Percentiles rank a stretch among this genome's conserved stretches.
phyloP scores from a whole-genome alignment of 176 grass and related monocot genomes.

The Metroxylon sagu region DNA sequence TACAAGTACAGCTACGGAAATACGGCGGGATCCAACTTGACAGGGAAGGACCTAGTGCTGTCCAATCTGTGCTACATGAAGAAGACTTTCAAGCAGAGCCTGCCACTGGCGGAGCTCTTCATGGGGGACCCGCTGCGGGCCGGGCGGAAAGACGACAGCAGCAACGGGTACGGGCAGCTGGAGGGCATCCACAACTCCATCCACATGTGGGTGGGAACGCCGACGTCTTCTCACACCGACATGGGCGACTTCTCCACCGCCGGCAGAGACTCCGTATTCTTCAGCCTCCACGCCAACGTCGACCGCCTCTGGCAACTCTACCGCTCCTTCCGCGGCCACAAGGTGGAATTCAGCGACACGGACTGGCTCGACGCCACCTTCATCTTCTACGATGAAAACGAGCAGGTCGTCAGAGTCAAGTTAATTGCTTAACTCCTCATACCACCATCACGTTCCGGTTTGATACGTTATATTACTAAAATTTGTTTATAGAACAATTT shows the following conservation, averaged over 20 bases:
- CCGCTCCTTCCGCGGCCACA: slow-evolving; percentile 1
- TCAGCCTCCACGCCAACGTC: slow-evolving; percentile 13
- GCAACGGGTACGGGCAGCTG: not conserved
- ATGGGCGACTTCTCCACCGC: slow-evolving; percentile 18
- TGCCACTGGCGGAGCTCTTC: slow-evolving; percentile 11
- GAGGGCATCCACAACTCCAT: slow-evolving; percentile 10
- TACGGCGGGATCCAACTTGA: too few species aligned
- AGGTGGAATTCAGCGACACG: not conserved
- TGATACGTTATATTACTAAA: too few species aligned
- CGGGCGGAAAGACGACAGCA: not conserved
- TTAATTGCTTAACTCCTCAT: not conserved
- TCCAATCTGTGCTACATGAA: not conserved
- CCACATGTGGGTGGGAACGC: slow-evolving; percentile 7
- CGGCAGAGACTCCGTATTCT: slow-evolving; percentile 3
- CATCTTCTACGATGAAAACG: slow-evolving; percentile 6
- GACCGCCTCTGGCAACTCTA: slow-evolving; percentile 19
- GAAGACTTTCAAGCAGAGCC: slow-evolving; percentile 7
- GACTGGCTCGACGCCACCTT: slow-evolving; percentile 20
- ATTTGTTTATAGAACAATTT: too few species aligned
- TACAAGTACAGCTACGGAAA: slow-evolving; percentile 5
- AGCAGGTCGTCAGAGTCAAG: slow-evolving; percentile 5
- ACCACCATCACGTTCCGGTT: too few species aligned
- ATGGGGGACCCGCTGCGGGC: slow-evolving; percentile 1
- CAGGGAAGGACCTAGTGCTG: not conserved
- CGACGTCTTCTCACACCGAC: not conserved